These are phyloP conservation scores for Kwoniella mangroviensis DNA, from an alignment of 768 basidiomycete genomes.

Conservation along the genomic window DNA sequence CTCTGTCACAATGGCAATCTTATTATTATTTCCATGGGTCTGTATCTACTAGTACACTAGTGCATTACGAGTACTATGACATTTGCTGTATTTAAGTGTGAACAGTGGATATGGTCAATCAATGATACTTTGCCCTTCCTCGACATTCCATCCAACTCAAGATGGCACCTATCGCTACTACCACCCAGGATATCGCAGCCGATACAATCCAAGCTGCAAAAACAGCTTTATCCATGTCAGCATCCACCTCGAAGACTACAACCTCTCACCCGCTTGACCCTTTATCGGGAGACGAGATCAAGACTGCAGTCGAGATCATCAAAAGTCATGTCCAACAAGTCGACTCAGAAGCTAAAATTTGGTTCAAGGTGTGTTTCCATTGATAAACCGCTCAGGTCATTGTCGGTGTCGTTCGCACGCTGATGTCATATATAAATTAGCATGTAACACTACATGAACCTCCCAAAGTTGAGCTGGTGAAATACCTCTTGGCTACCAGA, in stretches of 20 bases:
- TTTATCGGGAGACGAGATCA: not conserved
- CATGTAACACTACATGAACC: conserved; percentile 2
- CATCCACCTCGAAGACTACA: not conserved
- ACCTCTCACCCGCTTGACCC: conserved; percentile 10
- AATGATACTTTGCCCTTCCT: no score
- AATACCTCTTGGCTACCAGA: not conserved
- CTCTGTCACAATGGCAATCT: no score
- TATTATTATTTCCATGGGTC: no score
- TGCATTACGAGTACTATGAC: no score
- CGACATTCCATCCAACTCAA: not conserved
- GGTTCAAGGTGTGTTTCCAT: conserved; percentile 3
- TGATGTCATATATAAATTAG: no score
- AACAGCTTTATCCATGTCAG: not conserved
- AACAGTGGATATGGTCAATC: no score
- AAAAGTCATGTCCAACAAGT: not conserved
- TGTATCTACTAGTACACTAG: no score
- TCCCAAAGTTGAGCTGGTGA: conserved; percentile 6
- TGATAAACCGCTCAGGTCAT: no score
- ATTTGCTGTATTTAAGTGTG: no score
- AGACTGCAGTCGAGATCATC: not conserved
- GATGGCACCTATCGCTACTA: not conserved
- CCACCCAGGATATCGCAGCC: not conserved
- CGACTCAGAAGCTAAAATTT: not conserved
- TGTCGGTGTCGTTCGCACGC: no score
- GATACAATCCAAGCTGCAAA: not conserved